Conservation (phyloP, 116 monocot genomes). For the Zostera marina region DNA sequence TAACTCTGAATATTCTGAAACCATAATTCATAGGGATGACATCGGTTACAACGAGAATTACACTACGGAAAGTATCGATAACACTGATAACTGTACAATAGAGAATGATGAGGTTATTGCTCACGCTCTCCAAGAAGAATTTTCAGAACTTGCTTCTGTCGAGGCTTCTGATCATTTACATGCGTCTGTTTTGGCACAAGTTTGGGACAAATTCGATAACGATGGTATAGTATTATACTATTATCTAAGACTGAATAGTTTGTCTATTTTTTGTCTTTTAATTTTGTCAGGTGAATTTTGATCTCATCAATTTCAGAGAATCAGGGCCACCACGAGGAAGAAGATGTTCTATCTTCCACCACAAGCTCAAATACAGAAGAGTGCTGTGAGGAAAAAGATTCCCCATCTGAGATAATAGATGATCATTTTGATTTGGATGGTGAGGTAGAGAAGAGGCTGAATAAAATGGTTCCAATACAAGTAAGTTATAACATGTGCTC, state of each 20-base stretch:
- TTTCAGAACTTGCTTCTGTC: slow-evolving; percentile 39
- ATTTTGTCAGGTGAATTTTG: neutral
- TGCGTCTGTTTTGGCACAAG: slow-evolving; percentile 41
- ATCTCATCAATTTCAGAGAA: slow-evolving; percentile 6
- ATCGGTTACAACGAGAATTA: slow-evolving; percentile 12
- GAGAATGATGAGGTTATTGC: slow-evolving; percentile 64
- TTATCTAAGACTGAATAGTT: neutral
- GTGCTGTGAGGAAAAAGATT: slow-evolving; percentile 7
- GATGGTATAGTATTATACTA: slow-evolving; percentile 18
- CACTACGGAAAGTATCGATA: slow-evolving; percentile 15
- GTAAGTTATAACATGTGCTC: slow-evolving; percentile 22
- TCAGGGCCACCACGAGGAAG: slow-evolving; percentile 1
- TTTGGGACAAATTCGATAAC: slow-evolving; percentile 27
- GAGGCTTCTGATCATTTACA: slow-evolving; percentile 41
- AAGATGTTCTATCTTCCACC: slow-evolving; percentile 14
- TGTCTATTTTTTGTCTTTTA: neutral
- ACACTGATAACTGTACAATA: slow-evolving; percentile 12
- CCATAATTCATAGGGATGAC: slow-evolving; percentile 9
- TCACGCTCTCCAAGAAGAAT: slow-evolving; percentile 58
- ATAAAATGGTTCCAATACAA: slow-evolving; percentile 47
- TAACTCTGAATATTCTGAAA: slow-evolving; percentile 15
- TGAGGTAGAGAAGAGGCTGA: slow-evolving; percentile 62
- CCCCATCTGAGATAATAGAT: slow-evolving; percentile 26
- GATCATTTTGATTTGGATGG: slow-evolving; percentile 33
- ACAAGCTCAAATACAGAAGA: slow-evolving; percentile 36